Percentiles rank a stretch among this genome's conserved stretches.
Evolutionary conservation across 2,329 filamentous ascomycete genomes (phyloP).

Genomic region (Colletotrichum plurivorum): DNA sequence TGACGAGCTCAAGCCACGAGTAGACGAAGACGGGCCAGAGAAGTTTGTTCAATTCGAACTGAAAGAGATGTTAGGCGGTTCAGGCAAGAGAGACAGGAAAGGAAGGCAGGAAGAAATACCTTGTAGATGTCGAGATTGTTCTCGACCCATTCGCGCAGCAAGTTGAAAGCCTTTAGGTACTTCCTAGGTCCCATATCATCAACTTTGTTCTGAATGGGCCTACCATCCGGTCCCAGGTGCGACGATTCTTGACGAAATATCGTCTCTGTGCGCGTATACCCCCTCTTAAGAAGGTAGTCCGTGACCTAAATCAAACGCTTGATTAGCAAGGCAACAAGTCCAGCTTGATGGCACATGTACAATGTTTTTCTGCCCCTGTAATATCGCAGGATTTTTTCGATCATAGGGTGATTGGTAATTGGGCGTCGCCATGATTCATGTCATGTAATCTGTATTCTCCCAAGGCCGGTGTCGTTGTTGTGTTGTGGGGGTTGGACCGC

Average conservation of each 20-base stretch:
- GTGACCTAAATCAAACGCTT: slow-evolving; percentile 70
- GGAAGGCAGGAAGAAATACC: slow-evolving; percentile 56
- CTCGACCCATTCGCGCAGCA: slow-evolving; percentile 87
- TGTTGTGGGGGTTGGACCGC: too few species aligned
- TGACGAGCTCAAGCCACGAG: slow-evolving; percentile 86
- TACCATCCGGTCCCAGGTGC: slow-evolving; percentile 84
- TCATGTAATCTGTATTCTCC: not conserved
- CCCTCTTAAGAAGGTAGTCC: slow-evolving; percentile 95
- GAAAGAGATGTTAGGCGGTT: slow-evolving; percentile 38
- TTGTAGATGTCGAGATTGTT: slow-evolving; percentile 96
- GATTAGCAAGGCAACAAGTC: not conserved
- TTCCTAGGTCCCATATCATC: slow-evolving; percentile 82
- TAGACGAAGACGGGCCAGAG: slow-evolving; percentile 97
- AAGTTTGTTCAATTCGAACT: slow-evolving; percentile 90
- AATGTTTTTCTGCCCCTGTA: too few species aligned
- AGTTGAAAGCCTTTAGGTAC: slow-evolving; percentile 81
- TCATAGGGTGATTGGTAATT: too few species aligned
- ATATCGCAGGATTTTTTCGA: too few species aligned
- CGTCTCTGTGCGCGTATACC: slow-evolving; percentile 92
- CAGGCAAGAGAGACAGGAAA: slow-evolving; percentile 21
- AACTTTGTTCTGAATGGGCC: slow-evolving; percentile 75
- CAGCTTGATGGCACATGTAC: not conserved
- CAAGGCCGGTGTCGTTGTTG: not conserved
- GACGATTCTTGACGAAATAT: slow-evolving; percentile 93
- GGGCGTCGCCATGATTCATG: too few species aligned